Base-by-base conservation (phyloP, 192 early-diverging fungal genomes). In the Blastocladiella britannica region DNA sequence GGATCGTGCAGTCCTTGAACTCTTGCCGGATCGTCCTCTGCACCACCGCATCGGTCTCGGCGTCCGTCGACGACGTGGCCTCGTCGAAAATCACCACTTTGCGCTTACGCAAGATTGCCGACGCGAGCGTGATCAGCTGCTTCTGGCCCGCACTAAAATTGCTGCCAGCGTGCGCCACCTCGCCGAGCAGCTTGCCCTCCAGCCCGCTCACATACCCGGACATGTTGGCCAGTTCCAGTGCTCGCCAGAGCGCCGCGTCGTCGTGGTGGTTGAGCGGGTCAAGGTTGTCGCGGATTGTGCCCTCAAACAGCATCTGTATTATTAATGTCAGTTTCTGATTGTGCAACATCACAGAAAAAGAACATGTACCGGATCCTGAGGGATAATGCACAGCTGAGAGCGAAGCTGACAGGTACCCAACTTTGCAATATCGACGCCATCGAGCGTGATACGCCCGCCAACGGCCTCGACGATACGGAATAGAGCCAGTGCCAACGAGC, bases 341-440 rank as follows among this genome's bases (percentile, higher is more conserved):
- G n/a, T n/a, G n/a, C n/a, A n/a, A n/a, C n/a, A n/a, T n/a, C n/a
- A n/a, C n/a, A n/a, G n/a, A n/a, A n/a, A n/a, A n/a, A n/a, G n/a
- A n/a, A n/a, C n/a, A n/a, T n/a, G 63, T 12, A 83, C 75, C 0
- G 86, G 81, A 28, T 88, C 86, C 61, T 85, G 82, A 0, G 83
- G 83, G 30, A 86, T 77, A 53, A 86, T 81, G 18, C 78, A 72
- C 51, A 85, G 63, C 7, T 69, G 66, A 15, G 59, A 60, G 9
- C 80, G 61, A 57, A 80, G 55, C 28, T 79, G 65, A 20, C 65
- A 59, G 12, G 81, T 62, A 24, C 79, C 79, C 53, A 82, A 69
- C 28, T 67, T 78, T 29, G 61, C 60, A 26, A 68, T 77, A 52
- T 80, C 74, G 29, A 81, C 55, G 12, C 67, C 67, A 37, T 82